These are phyloP conservation scores for Hevea brasiliensis DNA, from an alignment of 345 rosid genomes.

Conservation along the genomic window DNA sequence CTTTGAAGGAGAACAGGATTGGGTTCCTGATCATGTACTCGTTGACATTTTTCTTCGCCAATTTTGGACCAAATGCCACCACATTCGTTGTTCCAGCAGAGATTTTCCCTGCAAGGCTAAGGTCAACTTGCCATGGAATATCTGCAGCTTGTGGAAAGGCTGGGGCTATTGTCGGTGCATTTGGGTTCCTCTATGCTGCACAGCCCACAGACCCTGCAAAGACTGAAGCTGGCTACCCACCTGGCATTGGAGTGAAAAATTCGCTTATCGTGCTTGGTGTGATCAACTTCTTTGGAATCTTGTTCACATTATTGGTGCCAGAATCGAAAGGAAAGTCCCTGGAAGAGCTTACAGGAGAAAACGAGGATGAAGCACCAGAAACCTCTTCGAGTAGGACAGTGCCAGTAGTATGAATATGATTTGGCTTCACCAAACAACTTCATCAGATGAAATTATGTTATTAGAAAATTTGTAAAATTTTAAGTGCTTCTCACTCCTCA, in stretches of 20 bases:
- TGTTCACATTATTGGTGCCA: constrained; percentile 20
- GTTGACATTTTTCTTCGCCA: constrained; percentile 19
- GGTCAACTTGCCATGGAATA: constrained; percentile 25
- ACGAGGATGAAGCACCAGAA: neutral
- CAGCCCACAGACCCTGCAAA: constrained; percentile 14
- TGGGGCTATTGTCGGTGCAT: constrained; percentile 21
- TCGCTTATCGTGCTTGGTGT: constrained; percentile 16
- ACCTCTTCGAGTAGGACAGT: neutral
- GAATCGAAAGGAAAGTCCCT: constrained; percentile 23
- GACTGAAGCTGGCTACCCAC: constrained; percentile 21
- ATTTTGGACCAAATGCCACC: constrained; percentile 24
- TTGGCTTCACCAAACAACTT: too few species aligned
- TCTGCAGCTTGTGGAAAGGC: constrained; percentile 22
- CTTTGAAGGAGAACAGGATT: constrained; percentile 5
- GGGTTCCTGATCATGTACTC: constrained; percentile 25
- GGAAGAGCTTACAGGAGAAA: constrained; percentile 20
- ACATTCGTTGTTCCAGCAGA: constrained; percentile 24
- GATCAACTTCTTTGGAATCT: constrained; percentile 12
- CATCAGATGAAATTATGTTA: too few species aligned
- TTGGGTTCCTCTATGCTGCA: constrained; percentile 25
- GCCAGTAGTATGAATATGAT: constrained; percentile 9
- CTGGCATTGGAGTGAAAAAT: constrained; percentile 21
- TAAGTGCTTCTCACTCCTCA: too few species aligned
- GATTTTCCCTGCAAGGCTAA: constrained; percentile 19
- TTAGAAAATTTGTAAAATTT: too few species aligned